Evolutionary conservation across 768 basidiomycete genomes (phyloP).

Genomic region (Pluteus cervinus): DNA sequence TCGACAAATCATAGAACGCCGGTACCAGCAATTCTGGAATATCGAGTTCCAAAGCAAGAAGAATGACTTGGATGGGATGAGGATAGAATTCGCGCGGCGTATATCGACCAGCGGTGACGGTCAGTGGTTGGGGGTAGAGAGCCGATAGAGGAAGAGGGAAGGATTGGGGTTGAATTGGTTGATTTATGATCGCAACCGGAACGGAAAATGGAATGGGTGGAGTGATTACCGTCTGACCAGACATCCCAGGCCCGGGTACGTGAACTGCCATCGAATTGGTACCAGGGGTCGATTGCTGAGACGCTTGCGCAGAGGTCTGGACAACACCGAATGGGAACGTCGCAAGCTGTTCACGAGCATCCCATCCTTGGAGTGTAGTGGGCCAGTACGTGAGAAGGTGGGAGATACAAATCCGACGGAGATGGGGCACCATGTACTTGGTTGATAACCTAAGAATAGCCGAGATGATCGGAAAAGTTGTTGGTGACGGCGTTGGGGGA

Average conservation of each 20-base stretch:
- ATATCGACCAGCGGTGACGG: no score
- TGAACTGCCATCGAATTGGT: no score
- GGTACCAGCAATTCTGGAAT: slow-evolving; percentile 55
- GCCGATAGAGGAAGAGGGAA: no score
- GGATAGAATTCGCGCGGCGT: slow-evolving; percentile 50
- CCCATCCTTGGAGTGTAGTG: slow-evolving; percentile 61
- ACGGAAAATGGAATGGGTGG: no score
- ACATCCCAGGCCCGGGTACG: no score
- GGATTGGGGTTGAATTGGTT: no score
- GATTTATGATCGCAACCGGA: no score
- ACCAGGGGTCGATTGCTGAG: no score
- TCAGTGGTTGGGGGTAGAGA: no score
- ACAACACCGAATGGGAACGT: no score
- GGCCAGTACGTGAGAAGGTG: slow-evolving; percentile 67
- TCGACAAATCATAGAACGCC: slow-evolving; percentile 69
- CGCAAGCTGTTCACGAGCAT: slow-evolving; percentile 52
- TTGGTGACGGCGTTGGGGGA: slow-evolving; percentile 33
- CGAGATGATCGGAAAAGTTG: slow-evolving; percentile 55
- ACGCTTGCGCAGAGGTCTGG: no score
- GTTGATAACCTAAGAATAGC: slow-evolving; percentile 66
- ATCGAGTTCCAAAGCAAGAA: slow-evolving; percentile 61
- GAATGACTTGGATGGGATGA: slow-evolving; percentile 67
- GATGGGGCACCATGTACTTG: slow-evolving; percentile 70
- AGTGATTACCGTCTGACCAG: no score
- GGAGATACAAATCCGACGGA: slow-evolving; percentile 53